A percentile compares a stretch with the other conserved stretches of the same genome.
These are phyloP conservation scores for Conoideocrella luteorostrata DNA, from an alignment of 2,329 filamentous ascomycete species.

Conservation along the genomic window DNA sequence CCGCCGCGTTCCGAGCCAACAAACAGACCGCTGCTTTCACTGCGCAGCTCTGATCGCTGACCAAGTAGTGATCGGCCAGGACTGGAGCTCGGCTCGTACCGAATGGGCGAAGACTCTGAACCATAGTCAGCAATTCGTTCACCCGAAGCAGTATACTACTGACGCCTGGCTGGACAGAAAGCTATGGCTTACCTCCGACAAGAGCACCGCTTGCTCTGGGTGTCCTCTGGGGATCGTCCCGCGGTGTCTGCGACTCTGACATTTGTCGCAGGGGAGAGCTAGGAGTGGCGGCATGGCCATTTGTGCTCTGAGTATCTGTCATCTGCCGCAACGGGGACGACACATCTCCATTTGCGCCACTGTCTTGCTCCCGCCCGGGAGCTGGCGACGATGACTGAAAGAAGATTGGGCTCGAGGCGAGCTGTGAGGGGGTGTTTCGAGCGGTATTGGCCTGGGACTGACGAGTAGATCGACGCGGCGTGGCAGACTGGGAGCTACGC, in stretches of 20 bases:
- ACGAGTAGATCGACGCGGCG: conserved; percentile 35
- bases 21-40: conserved; percentile 82
- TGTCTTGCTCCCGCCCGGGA: conserved; percentile 17
- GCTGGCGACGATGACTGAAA: conserved; percentile 49
- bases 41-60: conserved; percentile 65
- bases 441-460: conserved; percentile 32
- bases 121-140: conserved; percentile 9
- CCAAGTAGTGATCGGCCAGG: conserved; percentile 60
- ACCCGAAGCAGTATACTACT: no score
- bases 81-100: conserved; percentile 85
- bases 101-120: conserved; percentile 84
- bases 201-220: conserved; percentile 58
- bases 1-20: conserved; percentile 58
- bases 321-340: conserved; percentile 53
- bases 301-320: conserved; percentile 49
- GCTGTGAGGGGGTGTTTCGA: conserved; percentile 42
- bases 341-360: conserved; percentile 29
- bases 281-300: conserved; percentile 31
- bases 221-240: conserved; percentile 55
- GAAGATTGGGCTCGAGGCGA: conserved; percentile 75
- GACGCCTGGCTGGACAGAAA: no score
- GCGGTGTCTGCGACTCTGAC: conserved; percentile 48
- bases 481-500: conserved; percentile 46
- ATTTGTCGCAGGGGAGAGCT: conserved; percentile 56
- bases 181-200: conserved; percentile 60